These are phyloP conservation scores for Chloranthus sessilifolius DNA, from an alignment of 164 flowering plant genomes.

Conservation along the genomic window DNA sequence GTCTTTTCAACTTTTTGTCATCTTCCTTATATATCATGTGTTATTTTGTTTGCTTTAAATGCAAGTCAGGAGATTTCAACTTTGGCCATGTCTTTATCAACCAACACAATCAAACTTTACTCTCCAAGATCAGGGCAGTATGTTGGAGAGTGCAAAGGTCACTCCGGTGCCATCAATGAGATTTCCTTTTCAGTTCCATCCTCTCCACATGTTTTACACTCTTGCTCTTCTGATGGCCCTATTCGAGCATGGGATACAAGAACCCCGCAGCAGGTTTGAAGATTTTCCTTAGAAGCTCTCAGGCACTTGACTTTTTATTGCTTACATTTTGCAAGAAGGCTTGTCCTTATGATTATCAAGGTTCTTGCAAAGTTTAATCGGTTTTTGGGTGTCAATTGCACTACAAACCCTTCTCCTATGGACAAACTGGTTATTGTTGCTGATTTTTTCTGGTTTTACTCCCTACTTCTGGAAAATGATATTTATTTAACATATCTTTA, in stretches of 20 bases:
- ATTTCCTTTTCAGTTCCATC: conserved; percentile 52
- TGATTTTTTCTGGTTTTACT: too few species aligned
- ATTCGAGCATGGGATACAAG: conserved; percentile 86
- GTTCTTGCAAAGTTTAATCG: too few species aligned
- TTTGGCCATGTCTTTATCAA: conserved; percentile 85
- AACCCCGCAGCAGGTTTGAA: conserved; percentile 54
- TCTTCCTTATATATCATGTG: too few species aligned
- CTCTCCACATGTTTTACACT: conserved; percentile 45
- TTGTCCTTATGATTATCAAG: too few species aligned
- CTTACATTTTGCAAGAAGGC: too few species aligned
- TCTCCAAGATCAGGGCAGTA: conserved; percentile 79
- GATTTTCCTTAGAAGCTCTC: too few species aligned
- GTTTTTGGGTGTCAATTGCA: too few species aligned
- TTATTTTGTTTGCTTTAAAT: conserved; percentile 1
- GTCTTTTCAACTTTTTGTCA: not conserved
- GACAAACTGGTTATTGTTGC: too few species aligned
- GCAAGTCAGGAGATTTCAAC: conserved; percentile 58
- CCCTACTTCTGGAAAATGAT: too few species aligned
- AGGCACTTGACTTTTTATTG: too few species aligned
- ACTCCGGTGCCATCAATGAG: conserved; percentile 55
- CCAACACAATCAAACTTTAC: conserved; percentile 74
- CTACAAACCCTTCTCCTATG: too few species aligned
- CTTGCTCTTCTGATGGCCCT: conserved; percentile 87
- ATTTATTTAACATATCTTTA: too few species aligned
- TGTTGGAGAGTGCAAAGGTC: conserved; percentile 79